Base-by-base conservation (phyloP, 805 yeast species). In the Wickerhamiella parazyma region DNA sequence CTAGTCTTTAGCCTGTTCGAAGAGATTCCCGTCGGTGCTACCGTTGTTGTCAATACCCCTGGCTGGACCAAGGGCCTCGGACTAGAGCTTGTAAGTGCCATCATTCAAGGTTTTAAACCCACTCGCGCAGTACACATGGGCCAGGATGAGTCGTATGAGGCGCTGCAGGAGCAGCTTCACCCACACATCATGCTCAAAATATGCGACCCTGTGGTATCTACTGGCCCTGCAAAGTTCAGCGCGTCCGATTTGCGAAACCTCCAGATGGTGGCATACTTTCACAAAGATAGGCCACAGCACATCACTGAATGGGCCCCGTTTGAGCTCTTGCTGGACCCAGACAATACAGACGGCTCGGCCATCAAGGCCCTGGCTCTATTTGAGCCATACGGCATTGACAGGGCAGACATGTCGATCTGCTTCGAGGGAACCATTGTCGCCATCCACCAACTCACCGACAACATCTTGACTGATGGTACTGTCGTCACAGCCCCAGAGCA, bases 51-150 rank as follows among this genome's bases (percentile, higher is more conserved):
- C 3, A 86, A 86, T 53, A 73, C 87, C 1, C 89, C 95, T 0
- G 95, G 95, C 0, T 86, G 95, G 95, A 72, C 85, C 24, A 82
- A 81, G 59, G 96, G 95, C 0, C 76, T 75, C 49, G 96, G 96
- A 0, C 66, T 78, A 12, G 78, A 75, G 38, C 61, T 86, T 7
- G 64, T 82, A n/a, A 65, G 60, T 12, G 62, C 67, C 21, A 60
- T 80, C 2, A 38, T 51, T 41, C 47, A 52, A 0, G 46, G 58
- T 8, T 58, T 72, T 1, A 60, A 65, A 20, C 83, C 93, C 0
- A 70, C 78, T 0, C 68, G 72, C 48, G 56, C 82, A 19, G 58
- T 81, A 0, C 70, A 76, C 44, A 54, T 86, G 45, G 72, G 75
- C 25, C 57, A 68, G n/a, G 64, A 61, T 6, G 61, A 50, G 42